Percentiles rank a stretch among this genome's conserved stretches.
These are phyloP conservation scores for Tylopilus sp. DNA, from an alignment of 768 basidiomycete genomes.

Conservation along the genomic window DNA sequence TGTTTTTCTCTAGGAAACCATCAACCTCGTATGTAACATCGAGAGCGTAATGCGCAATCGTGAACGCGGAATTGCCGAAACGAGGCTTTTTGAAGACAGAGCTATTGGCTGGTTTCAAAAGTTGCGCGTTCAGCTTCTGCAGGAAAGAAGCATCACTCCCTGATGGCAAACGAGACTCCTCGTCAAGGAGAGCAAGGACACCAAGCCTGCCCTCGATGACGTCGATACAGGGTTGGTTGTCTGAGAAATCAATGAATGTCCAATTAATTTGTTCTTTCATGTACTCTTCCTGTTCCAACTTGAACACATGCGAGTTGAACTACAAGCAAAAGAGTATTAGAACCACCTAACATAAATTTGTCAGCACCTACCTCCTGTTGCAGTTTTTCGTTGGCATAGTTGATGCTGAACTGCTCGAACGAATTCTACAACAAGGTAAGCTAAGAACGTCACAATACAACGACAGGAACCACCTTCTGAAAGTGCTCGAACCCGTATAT, in stretches of 20 bases:
- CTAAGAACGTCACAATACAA: background rate
- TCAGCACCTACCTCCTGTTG: constrained; percentile 80
- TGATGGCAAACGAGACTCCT: constrained; percentile 94
- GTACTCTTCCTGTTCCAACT: constrained; percentile 99
- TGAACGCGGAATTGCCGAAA: constrained; percentile 97
- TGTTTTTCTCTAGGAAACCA: constrained; percentile 97
- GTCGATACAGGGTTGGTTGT: constrained; percentile 98
- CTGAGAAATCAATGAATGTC: constrained; percentile 99
- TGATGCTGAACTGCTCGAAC: constrained; percentile 99
- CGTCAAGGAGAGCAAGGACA: constrained; percentile 90
- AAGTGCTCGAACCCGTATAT: constrained; percentile 98
- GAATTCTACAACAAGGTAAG: constrained; percentile 53
- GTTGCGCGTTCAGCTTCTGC: constrained; percentile 85
- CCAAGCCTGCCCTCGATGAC: constrained; percentile 97
- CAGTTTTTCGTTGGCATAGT: constrained; percentile 97
- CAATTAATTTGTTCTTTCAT: constrained; percentile 98
- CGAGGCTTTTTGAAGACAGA: constrained; percentile 96
- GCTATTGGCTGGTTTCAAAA: constrained; percentile 81
- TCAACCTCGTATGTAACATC: constrained; percentile 99
- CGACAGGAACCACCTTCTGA: constrained; percentile 64
- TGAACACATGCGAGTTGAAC: constrained; percentile 99
- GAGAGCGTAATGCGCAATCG: constrained; percentile 95
- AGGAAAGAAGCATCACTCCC: constrained; percentile 92
- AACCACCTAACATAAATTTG: background rate
- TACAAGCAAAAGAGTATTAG: constrained; percentile 32